Base-by-base conservation (phyloP, 2,329 filamentous ascomycete species). In the Pseudogymnoascus pannorum region DNA sequence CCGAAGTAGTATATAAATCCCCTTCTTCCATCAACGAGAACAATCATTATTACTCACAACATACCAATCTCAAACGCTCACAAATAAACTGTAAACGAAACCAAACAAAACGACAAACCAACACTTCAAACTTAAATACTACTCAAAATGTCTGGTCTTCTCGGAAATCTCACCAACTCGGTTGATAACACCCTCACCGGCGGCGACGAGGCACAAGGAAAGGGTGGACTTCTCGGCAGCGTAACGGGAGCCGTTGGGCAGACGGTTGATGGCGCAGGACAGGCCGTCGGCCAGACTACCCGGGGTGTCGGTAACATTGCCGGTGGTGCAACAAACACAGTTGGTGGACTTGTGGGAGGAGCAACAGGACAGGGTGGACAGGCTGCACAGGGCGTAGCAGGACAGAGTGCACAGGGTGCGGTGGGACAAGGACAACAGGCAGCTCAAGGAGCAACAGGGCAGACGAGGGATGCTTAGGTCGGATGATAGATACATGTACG, bases 151-250 rank as follows among this genome's bases (percentile, higher is more conserved):
- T 60, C 67, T 22, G 74, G 74, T 11, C 66, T 75, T 51, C 68
- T 75, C 57, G 73, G 73, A 64, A 68, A 69, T 48, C 63, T 74
- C 22, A 71, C 72, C 58, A 71, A 73, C 62, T 67, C 68, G 36
- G 66, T 75, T 61, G 72, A 75, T 64, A 75, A 72, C 60, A 72
- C 74, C 44, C 68, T 75, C 57, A 75, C 74, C 16, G 74, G 74
- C 42, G 74, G 73, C 60, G 72, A 75, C 31, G 68, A 75, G 63
- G 69, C 71, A 18, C 60, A 75, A 26, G 73, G 73, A 38, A 71
- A 75, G 63, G 75, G 74, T 8, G 75, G 75, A 1, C 66, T 76
- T 12, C 64, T 76, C 38, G 74, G 75, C 4, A 68, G 70, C 16
- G 68, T 72, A 3, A 60, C 65, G 5, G 67, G 66, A 40, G 66